Conservation (phyloP, 768 basidiomycete species). For the Tricholoma saponaceum region DNA sequence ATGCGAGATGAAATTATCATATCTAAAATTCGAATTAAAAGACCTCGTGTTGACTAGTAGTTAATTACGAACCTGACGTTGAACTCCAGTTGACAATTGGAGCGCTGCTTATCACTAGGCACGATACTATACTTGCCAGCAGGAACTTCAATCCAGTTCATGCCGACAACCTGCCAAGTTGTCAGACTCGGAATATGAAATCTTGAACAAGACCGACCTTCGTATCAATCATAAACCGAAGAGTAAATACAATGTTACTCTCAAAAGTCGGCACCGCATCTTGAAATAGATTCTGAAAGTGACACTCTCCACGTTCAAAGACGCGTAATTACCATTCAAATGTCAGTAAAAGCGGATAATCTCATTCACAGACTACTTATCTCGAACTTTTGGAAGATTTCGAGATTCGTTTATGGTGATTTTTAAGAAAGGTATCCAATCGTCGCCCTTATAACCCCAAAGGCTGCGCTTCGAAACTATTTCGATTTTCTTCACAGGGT, state of each 20-base stretch:
- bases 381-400: constrained; percentile 84
- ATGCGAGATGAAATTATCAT: constrained; percentile 84
- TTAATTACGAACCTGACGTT: constrained; percentile 53
- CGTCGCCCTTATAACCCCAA: constrained; percentile 88
- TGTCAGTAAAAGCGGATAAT: constrained; percentile 9
- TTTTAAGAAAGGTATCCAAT: constrained; percentile 77
- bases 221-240: constrained; percentile 98
- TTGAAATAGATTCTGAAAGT: constrained; percentile 56
- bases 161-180: constrained; percentile 75
- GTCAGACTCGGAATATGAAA: not conserved
- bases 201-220: constrained; percentile 46
- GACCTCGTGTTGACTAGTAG: not conserved
- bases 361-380: constrained; percentile 47
- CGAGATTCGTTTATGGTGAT: constrained; percentile 72
- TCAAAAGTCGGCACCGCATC: constrained; percentile 73
- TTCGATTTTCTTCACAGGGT: constrained; percentile 48
- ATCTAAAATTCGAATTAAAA: constrained; percentile 41
- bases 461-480: constrained; percentile 66
- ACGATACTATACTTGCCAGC: constrained; percentile 74
- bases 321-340: constrained; percentile 37
- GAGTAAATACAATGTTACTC: constrained; percentile 86
- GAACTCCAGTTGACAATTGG: constrained; percentile 88
- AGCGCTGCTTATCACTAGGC: constrained; percentile 54
- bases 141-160: constrained; percentile 98
- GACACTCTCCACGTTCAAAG: constrained; percentile 74